Percentiles rank a stretch among this genome's conserved stretches.
Evolutionary conservation across 345 rosid genomes (phyloP).

Genomic region (Syzygium aqueum): DNA sequence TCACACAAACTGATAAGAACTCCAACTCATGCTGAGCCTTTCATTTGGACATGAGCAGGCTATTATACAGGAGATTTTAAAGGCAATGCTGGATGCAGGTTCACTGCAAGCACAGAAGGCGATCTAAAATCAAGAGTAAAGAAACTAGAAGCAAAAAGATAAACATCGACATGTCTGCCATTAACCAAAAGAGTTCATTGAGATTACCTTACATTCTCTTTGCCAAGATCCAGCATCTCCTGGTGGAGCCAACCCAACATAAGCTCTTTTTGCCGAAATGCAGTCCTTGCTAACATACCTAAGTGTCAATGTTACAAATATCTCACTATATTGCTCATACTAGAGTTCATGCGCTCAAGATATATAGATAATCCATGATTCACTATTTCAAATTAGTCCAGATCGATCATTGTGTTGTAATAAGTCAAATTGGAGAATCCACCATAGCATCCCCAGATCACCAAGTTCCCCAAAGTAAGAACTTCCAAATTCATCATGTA

Average conservation of each 20-base stretch:
- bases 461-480: not conserved
- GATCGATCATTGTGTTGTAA: not conserved
- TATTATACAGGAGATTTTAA: not conserved
- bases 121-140: not conserved
- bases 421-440: not conserved
- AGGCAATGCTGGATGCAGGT: not conserved
- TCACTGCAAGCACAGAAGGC: not conserved
- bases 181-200: not conserved
- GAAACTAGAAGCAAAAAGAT: not conserved
- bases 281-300: conserved; percentile 40
- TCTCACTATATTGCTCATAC: not conserved
- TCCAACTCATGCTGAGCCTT: not conserved
- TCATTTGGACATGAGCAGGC: not conserved
- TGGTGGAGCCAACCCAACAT: conserved; percentile 70
- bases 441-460: not conserved
- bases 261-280: conserved; percentile 46
- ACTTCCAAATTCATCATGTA: not conserved
- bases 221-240: conserved; percentile 87
- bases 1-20: not conserved
- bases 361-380: not conserved
- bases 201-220: conserved; percentile 63
- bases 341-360: not conserved
- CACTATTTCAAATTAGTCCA: not conserved
- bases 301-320: conserved; percentile 2
- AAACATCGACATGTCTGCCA: not conserved